Conservation (phyloP, 1,284 basidiomycete genomes). For the Tausonia pullulans region DNA sequence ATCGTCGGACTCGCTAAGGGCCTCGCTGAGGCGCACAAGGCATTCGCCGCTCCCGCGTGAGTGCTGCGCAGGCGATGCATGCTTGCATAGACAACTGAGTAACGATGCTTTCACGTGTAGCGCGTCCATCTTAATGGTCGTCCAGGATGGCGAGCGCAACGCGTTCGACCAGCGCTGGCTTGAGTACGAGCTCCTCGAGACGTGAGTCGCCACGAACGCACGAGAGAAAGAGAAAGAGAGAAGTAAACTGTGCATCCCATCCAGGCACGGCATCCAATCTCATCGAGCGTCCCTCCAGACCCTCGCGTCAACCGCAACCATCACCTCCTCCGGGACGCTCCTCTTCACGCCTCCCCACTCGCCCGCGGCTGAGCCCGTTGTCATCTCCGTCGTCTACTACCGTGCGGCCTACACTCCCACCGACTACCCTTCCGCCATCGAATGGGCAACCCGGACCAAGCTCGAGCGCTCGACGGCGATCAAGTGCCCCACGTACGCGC, state of each 20-base stretch:
- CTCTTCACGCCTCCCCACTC: constrained; percentile 36
- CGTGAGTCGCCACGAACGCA: constrained; percentile 36
- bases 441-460: constrained; percentile 59
- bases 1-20: constrained; percentile 60
- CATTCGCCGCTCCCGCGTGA: constrained; percentile 45
- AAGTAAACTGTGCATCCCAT: background rate
- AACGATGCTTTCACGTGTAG: constrained; percentile 30
- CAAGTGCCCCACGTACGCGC: constrained; percentile 82
- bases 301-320: constrained; percentile 42
- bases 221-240: too few relatives aligned
- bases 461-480: constrained; percentile 74
- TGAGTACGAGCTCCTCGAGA: constrained; percentile 72
- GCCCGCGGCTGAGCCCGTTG: constrained; percentile 31
- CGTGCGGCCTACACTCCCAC: constrained; percentile 75
- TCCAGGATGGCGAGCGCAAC: constrained; percentile 84
- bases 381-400: constrained; percentile 78
- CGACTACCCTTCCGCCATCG: constrained; percentile 57
- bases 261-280: constrained; percentile 57
- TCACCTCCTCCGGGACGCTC: constrained; percentile 41
- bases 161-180: constrained; percentile 87
- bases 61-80: constrained; percentile 12
- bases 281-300: constrained; percentile 65
- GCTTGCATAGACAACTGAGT: background rate
- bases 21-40: constrained; percentile 64
- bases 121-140: constrained; percentile 73